These are phyloP conservation scores for Penicillium egyptiacum DNA, from an alignment of 495 filamentous ascomycete species.

Conservation along the genomic window DNA sequence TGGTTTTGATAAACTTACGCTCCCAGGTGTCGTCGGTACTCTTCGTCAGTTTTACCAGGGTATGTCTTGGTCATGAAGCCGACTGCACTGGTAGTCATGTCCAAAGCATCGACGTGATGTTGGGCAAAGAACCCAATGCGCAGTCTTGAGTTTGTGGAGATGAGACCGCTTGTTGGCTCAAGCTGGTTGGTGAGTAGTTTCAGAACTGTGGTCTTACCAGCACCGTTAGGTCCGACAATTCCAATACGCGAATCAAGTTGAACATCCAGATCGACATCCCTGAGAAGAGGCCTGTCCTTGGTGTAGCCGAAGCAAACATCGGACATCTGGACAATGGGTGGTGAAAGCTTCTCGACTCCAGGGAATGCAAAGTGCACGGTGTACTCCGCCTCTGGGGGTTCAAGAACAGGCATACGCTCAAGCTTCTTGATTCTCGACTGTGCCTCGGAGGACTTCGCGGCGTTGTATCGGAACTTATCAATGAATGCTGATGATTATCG, in stretches of 20 bases:
- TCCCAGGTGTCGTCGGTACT: conserved; percentile 92
- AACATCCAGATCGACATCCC: conserved; percentile 88
- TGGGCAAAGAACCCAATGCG: conserved; percentile 97
- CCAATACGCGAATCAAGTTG: conserved; percentile 98
- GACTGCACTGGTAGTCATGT: conserved; percentile 83
- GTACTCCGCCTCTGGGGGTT: conserved; percentile 91
- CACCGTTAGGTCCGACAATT: conserved; percentile 97
- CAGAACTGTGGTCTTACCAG: conserved; percentile 95
- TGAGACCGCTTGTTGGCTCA: conserved; percentile 70
- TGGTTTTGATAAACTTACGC: conserved; percentile 48
- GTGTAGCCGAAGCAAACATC: conserved; percentile 90
- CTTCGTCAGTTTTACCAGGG: conserved; percentile 89
- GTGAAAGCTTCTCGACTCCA: conserved; percentile 94
- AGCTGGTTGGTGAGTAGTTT: conserved; percentile 92
- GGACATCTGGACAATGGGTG: conserved; percentile 97
- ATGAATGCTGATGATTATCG: conserved; percentile 71
- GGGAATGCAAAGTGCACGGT: conserved; percentile 97
- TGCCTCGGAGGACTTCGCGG: conserved; percentile 96
- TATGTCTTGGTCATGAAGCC: conserved; percentile 93
- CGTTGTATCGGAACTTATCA: conserved; percentile 99
- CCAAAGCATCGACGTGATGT: conserved; percentile 96
- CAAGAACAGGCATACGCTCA: conserved; percentile 90
- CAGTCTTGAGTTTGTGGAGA: conserved; percentile 83
- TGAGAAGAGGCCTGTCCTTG: conserved; percentile 74
- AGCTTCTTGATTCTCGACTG: conserved; percentile 99